A percentile compares a stretch with the other conserved stretches of the same genome.
These are phyloP conservation scores for Stagonosporopsis cucurbitacearum DNA, from an alignment of 2,329 filamentous ascomycete genomes.

Conservation along the genomic window DNA sequence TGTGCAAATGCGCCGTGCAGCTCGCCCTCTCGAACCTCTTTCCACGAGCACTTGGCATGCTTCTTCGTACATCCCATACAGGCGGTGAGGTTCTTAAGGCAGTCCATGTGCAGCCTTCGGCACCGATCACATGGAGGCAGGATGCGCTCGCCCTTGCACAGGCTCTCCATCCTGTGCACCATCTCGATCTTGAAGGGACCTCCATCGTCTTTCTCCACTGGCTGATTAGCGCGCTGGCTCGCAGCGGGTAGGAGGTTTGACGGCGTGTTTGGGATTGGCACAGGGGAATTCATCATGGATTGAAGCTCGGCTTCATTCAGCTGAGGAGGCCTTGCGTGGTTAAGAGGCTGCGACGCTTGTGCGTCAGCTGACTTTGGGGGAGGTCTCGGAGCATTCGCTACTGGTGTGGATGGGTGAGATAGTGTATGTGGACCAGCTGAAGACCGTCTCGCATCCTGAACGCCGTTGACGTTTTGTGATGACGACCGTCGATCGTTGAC, in stretches of 20 bases:
- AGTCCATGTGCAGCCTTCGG: slow-evolving; percentile 78
- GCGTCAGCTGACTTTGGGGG: slow-evolving; percentile 32
- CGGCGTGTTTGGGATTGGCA: slow-evolving; percentile 63
- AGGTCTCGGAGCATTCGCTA: slow-evolving; percentile 35
- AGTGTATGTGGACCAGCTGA: slow-evolving; percentile 35
- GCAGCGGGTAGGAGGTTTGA: slow-evolving; percentile 59
- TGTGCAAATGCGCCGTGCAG: slow-evolving; percentile 45
- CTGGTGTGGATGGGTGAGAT: slow-evolving; percentile 38
- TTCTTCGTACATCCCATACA: slow-evolving; percentile 90
- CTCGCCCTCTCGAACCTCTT: slow-evolving; percentile 78
- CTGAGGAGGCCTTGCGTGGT: slow-evolving; percentile 32
- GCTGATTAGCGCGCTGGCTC: slow-evolving; percentile 45
- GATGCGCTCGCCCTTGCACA: slow-evolving; percentile 76
- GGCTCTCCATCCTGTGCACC: slow-evolving; percentile 75
- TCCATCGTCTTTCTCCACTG: slow-evolving; percentile 61
- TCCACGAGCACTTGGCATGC: slow-evolving; percentile 88
- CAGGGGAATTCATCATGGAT: slow-evolving; percentile 53
- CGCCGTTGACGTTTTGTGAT: slow-evolving; percentile 36
- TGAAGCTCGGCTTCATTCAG: slow-evolving; percentile 50
- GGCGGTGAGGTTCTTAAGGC: slow-evolving; percentile 83
- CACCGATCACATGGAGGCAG: slow-evolving; percentile 86
- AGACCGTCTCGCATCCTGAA: slow-evolving; percentile 34
- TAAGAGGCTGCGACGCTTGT: slow-evolving; percentile 20
- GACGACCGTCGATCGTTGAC: slow-evolving; percentile 58
- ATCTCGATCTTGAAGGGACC: slow-evolving; percentile 70